Conservation (phyloP, 1,284 basidiomycete species). For the Moesziomyces antarcticus region DNA sequence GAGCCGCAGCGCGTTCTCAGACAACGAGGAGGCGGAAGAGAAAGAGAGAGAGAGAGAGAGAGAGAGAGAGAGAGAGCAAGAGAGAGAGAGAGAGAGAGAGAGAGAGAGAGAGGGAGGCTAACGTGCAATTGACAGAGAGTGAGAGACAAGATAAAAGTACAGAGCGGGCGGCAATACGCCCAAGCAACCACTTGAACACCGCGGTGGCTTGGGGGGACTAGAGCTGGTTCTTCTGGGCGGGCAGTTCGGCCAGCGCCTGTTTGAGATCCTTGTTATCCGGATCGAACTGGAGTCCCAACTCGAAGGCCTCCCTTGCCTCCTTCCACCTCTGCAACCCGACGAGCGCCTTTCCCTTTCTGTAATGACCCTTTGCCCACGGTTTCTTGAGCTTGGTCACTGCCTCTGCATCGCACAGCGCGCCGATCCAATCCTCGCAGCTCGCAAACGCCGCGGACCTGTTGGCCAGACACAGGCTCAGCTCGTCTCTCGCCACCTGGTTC, state of each 20-base stretch:
- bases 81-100: no score
- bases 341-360: slow-evolving; percentile 88
- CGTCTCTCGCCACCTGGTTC: slow-evolving; percentile 83
- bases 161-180: background rate
- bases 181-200: no score
- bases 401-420: slow-evolving; percentile 89
- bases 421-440: slow-evolving; percentile 80
- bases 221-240: slow-evolving; percentile 38
- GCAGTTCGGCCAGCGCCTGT: slow-evolving; percentile 26
- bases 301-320: slow-evolving; percentile 84
- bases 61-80: no score
- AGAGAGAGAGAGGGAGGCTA: no score
- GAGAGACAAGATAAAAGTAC: slow-evolving; percentile 5
- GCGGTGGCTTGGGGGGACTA: no score
- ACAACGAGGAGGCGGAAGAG: no score
- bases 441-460: slow-evolving; percentile 90
- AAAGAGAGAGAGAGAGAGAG: no score
- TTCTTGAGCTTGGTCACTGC: slow-evolving; percentile 84
- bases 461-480: slow-evolving; percentile 85
- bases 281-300: slow-evolving; percentile 88
- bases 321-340: slow-evolving; percentile 77
- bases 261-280: slow-evolving; percentile 74
- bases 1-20: no score
- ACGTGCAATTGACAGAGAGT: background rate
- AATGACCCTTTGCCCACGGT: slow-evolving; percentile 95